Percentiles rank a stretch among this genome's conserved stretches.
Evolutionary conservation across 768 basidiomycete species (phyloP).

Genomic region (Porphyrellus cyaneotinctus): DNA sequence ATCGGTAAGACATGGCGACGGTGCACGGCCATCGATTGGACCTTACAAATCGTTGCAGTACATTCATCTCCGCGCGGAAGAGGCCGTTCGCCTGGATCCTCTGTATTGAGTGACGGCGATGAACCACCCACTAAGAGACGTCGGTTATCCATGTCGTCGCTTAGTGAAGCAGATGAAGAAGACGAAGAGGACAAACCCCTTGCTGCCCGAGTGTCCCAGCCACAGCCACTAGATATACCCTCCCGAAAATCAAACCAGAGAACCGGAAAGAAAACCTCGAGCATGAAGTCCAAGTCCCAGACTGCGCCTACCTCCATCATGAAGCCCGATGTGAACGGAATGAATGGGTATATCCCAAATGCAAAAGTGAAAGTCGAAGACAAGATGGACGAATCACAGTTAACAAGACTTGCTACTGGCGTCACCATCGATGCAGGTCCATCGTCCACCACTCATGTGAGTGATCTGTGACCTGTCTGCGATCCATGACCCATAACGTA

Average conservation of each 20-base stretch:
- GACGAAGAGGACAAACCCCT: constrained; percentile 57
- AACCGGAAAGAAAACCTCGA: constrained; percentile 53
- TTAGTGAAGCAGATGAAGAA: constrained; percentile 38
- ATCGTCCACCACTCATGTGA: constrained; percentile 44
- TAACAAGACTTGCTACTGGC: constrained; percentile 74
- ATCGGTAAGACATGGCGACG: constrained; percentile 40
- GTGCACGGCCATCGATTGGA: not conserved
- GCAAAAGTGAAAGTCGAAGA: constrained; percentile 69
- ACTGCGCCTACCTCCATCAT: constrained; percentile 45
- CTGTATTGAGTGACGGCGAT: constrained; percentile 43
- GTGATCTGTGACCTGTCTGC: constrained; percentile 16
- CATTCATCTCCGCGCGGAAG: constrained; percentile 20
- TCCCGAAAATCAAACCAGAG: constrained; percentile 36
- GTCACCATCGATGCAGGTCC: constrained; percentile 68
- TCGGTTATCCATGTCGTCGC: constrained; percentile 53
- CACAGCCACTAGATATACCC: constrained; percentile 28
- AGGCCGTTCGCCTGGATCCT: constrained; percentile 34
- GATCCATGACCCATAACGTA: not conserved
- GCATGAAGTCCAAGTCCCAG: constrained; percentile 58
- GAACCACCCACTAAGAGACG: constrained; percentile 49
- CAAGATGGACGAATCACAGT: constrained; percentile 72
- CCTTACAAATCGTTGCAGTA: constrained; percentile 20
- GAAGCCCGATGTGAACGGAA: constrained; percentile 35
- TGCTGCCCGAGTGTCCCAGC: constrained; percentile 42
- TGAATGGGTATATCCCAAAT: constrained; percentile 48